These are phyloP conservation scores for Ceratobasidium sp. DNA, from an alignment of 1,284 basidiomycete genomes.

Conservation along the genomic window DNA sequence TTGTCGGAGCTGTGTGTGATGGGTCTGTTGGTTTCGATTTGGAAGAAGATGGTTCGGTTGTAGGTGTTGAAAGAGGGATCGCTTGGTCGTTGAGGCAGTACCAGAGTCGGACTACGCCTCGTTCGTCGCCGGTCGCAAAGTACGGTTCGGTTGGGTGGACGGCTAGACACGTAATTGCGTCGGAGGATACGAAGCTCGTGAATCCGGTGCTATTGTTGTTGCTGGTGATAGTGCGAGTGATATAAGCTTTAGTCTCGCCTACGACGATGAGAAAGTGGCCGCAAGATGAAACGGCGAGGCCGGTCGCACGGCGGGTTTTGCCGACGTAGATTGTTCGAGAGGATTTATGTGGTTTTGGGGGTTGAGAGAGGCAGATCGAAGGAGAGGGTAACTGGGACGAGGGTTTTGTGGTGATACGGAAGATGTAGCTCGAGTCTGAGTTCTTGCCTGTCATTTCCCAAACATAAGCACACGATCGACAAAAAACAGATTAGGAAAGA, in stretches of 20 bases:
- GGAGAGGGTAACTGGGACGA: conserved; percentile 66
- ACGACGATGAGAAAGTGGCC: conserved; percentile 87
- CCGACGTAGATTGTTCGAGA: conserved; percentile 71
- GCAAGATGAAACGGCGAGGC: conserved; percentile 79
- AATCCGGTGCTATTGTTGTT: conserved; percentile 61
- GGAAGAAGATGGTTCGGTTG: conserved; percentile 54
- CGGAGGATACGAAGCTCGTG: conserved; percentile 86
- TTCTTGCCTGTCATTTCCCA: conserved; percentile 60
- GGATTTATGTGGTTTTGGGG: conserved; percentile 62
- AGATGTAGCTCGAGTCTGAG: conserved; percentile 55
- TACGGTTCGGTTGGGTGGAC: conserved; percentile 92
- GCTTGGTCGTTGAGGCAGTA: conserved; percentile 81
- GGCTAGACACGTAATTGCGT: conserved; percentile 85
- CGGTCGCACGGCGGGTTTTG: conserved; percentile 75
- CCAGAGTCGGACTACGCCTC: conserved; percentile 91
- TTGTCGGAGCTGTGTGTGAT: conserved; percentile 84
- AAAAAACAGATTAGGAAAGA: conserved; percentile 46
- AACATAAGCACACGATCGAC: conserved; percentile 33
- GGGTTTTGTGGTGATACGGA: conserved; percentile 63
- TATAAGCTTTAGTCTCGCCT: conserved; percentile 85
- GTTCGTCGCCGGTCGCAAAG: conserved; percentile 93
- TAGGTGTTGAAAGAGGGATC: conserved; percentile 50
- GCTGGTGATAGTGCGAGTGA: conserved; percentile 66
- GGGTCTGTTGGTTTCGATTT: conserved; percentile 62
- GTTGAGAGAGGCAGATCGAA: conserved; percentile 61